A percentile compares a stretch with the other conserved stretches of the same genome.
Conservation (phyloP, 495 filamentous ascomycete genomes). For the Thermochaetoides thermophila region DNA sequence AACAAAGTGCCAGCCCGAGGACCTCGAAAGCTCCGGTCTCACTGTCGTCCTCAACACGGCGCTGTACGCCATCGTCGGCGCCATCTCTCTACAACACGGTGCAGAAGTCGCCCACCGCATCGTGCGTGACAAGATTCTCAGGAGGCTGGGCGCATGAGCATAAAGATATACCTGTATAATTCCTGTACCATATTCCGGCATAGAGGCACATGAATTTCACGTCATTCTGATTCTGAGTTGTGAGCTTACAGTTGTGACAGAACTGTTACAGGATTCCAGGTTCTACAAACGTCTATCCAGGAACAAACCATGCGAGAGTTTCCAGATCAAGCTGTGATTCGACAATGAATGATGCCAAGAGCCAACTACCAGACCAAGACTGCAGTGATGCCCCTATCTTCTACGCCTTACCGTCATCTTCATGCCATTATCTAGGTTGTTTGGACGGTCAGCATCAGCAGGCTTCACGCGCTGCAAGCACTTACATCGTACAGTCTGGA, state of each 20-base stretch:
- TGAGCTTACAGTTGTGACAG: no score
- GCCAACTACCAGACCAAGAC: no score
- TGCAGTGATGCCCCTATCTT: no score
- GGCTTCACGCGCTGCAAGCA: background rate
- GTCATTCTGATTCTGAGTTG: background rate
- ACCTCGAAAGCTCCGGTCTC: constrained; percentile 56
- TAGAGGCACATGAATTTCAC: no score
- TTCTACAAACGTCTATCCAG: no score
- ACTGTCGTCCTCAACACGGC: constrained; percentile 57
- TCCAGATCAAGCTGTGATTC: no score
- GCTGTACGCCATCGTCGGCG: constrained; percentile 75
- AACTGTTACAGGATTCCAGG: no score
- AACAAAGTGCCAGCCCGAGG: constrained; percentile 54
- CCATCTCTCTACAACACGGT: constrained; percentile 72
- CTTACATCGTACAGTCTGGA: constrained; percentile 33
- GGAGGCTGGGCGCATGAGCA: constrained; percentile 17
- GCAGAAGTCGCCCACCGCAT: constrained; percentile 61
- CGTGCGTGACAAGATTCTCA: constrained; percentile 62
- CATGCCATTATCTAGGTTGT: constrained; percentile 24
- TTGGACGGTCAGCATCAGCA: background rate
- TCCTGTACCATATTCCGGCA: constrained; percentile 15
- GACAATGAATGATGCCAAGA: no score
- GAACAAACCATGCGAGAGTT: no score
- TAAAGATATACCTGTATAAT: constrained; percentile 5
- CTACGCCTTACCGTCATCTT: constrained; percentile 18